A percentile compares a stretch with the other conserved stretches of the same genome.
phyloP scores from a whole-genome alignment of 1,139 yeast species.

The Debaryomyces psychrophilus region DNA sequence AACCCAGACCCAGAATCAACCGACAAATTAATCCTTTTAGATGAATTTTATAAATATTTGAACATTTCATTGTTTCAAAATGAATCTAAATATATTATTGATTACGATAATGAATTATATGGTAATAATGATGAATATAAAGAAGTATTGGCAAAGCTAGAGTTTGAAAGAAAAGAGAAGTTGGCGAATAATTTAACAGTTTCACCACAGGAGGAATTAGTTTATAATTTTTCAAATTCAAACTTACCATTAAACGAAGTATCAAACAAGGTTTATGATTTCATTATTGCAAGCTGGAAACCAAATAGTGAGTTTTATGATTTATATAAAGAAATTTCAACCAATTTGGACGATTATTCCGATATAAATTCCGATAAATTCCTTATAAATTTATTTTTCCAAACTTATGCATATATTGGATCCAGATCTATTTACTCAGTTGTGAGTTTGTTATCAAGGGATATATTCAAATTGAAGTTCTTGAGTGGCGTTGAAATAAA shows the following conservation, averaged over 20 bases:
- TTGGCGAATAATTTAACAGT: slow-evolving; percentile 29
- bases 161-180: slow-evolving; percentile 34
- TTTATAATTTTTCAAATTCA: slow-evolving; percentile 40
- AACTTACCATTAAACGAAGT: slow-evolving; percentile 42
- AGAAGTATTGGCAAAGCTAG: slow-evolving; percentile 32
- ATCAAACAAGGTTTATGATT: slow-evolving; percentile 45
- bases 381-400: slow-evolving; percentile 63
- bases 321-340: slow-evolving; percentile 34
- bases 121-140: slow-evolving; percentile 34
- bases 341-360: slow-evolving; percentile 26
- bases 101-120: slow-evolving; percentile 43
- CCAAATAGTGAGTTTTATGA: slow-evolving; percentile 43
- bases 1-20: slow-evolving; percentile 27
- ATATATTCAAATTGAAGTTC: slow-evolving; percentile 53
- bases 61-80: slow-evolving; percentile 44
- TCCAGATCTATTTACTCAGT: slow-evolving; percentile 90
- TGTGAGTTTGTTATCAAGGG: slow-evolving; percentile 64
- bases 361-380: slow-evolving; percentile 46
- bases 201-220: slow-evolving; percentile 47
- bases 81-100: slow-evolving; percentile 30
- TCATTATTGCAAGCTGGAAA: slow-evolving; percentile 46
- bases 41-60: slow-evolving; percentile 68
- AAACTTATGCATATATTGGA: slow-evolving; percentile 80
- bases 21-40: slow-evolving; percentile 32
- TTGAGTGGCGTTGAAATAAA: slow-evolving; percentile 38